Evolutionary conservation across 805 yeast genomes (phyloP), one percentile per base, ranked within the genome.

Genomic region (Lachancea lanzarotensis): DNA sequence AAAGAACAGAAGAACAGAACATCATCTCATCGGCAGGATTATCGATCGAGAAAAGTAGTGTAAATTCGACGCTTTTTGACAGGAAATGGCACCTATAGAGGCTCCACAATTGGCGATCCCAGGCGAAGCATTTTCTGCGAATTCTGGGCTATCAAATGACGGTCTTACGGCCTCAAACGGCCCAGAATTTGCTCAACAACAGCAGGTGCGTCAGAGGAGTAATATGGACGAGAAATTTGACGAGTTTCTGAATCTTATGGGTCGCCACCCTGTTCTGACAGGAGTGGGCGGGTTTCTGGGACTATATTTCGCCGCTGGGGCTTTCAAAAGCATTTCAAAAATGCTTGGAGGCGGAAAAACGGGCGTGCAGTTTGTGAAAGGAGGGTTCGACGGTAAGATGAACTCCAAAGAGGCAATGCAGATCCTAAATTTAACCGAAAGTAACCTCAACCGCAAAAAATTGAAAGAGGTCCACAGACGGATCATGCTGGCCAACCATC

Each of bases 321-420:
- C 78, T 11, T 76, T 81, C 63, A 84, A 81, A 62, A 66, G 76
- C 3, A 43, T 61, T 1, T 48, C 59, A 2, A 56, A 50, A 3
- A 53, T 47, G 33, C 33, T 64, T 35, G 84, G 88, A n/a, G 84
- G 87, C 33, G 84, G 84, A 10, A 76, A 79, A 52, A 79, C 83
- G 17, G 51, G 52, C 6, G 45, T 51, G 31, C 63, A 66, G 16
- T 91, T 81, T 59, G 69, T 73, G 60, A 87, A 81, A 62, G 98
- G 98, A 46, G 87, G 96, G 1, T 91, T 91, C 67, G 96, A 90
- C 31, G 64, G 78, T n/a, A 93, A 91, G 65, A 88, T 91, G 95
- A 75, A 76, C 47, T 82, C 90, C 37, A 82, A 78, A 54, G 98
- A 91, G 62, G 97, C 97, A 3, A 72, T 89, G 49, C 89, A 79